These are phyloP conservation scores for Laburnicola sp. DNA, from an alignment of 2,329 filamentous ascomycete genomes.

Conservation along the genomic window DNA sequence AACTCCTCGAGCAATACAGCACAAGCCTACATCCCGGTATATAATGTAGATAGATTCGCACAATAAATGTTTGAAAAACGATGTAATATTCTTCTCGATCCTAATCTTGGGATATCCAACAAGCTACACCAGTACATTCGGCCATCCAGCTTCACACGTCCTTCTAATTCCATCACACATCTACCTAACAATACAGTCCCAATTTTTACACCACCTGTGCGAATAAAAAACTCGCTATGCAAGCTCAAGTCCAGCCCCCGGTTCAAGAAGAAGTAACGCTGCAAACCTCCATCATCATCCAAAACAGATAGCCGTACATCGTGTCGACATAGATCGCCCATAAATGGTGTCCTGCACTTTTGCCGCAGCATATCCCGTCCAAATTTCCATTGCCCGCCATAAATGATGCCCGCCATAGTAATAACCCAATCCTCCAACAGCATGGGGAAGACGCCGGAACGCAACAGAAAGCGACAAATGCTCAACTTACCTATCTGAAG, in stretches of 20 bases:
- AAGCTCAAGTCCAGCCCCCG: neutral
- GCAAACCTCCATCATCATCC: neutral
- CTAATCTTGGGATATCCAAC: too few relatives aligned
- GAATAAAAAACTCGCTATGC: conserved; percentile 2
- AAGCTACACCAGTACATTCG: too few relatives aligned
- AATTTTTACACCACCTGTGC: neutral
- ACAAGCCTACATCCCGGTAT: too few relatives aligned
- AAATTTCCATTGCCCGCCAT: neutral
- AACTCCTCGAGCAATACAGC: too few relatives aligned
- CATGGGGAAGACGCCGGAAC: neutral
- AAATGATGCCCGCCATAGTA: neutral
- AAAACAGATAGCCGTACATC: neutral
- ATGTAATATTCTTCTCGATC: too few relatives aligned
- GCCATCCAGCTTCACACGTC: neutral
- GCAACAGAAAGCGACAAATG: neutral
- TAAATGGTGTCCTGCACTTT: too few relatives aligned
- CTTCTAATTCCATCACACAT: neutral
- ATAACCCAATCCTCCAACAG: neutral
- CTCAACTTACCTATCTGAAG: neutral
- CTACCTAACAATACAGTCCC: neutral
- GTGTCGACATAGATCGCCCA: neutral
- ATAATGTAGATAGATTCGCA: too few relatives aligned
- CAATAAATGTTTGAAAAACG: too few relatives aligned
- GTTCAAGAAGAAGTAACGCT: neutral
- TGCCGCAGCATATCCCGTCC: neutral